phyloP scores from a whole-genome alignment of 2,329 filamentous ascomycete genomes.

The Ramularia endophylla region DNA sequence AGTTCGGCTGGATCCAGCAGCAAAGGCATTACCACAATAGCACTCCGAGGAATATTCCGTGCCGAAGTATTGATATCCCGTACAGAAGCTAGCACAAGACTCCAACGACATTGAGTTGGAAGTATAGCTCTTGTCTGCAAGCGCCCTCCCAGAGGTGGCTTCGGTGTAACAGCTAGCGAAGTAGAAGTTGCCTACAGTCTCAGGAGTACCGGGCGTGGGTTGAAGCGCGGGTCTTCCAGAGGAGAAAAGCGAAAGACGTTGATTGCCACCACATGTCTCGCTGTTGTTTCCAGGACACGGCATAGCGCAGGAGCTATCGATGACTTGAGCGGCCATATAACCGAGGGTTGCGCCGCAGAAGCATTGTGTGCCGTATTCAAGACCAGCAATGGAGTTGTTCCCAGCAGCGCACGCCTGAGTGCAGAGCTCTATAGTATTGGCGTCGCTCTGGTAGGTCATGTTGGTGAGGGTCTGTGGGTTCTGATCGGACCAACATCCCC shows the following conservation, averaged over 20 bases:
- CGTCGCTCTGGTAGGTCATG: conserved; percentile 22
- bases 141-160: conserved; percentile 20
- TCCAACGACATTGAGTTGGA: conserved; percentile 35
- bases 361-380: conserved; percentile 30
- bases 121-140: conserved; percentile 22
- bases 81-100: conserved; percentile 33
- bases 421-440: conserved; percentile 30
- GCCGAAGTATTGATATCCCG: conserved; percentile 27
- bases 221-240: conserved; percentile 18
- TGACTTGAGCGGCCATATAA: conserved; percentile 20
- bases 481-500: conserved; percentile 33
- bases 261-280: conserved; percentile 27
- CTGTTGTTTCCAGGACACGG: conserved; percentile 28
- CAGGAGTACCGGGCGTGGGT: conserved; percentile 23
- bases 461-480: conserved; percentile 20
- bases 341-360: conserved; percentile 30
- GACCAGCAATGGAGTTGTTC: conserved; percentile 32
- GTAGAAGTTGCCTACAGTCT: conserved; percentile 23
- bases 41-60: conserved; percentile 29
- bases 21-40: conserved; percentile 14
- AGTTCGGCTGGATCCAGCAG: conserved; percentile 4
- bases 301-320: conserved; percentile 28
- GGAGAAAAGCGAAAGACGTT: conserved; percentile 30
- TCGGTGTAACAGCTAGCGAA: conserved; percentile 27
- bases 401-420: conserved; percentile 25